phyloP scores from a whole-genome alignment of 2,329 filamentous ascomycete species.

The Stachybotrys chartarum region DNA sequence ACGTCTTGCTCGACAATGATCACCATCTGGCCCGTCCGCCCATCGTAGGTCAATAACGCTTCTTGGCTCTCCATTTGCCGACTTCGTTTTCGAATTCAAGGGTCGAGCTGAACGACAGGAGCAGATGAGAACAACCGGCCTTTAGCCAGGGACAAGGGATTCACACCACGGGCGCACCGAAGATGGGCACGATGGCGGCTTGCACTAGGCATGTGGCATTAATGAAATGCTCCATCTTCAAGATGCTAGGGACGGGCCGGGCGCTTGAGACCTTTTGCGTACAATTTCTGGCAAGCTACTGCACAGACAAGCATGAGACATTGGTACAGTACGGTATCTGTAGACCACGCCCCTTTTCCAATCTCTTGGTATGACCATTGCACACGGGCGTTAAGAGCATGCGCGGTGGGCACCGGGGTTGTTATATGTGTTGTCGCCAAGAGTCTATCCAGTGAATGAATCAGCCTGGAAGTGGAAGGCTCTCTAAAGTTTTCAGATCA shows the following conservation, averaged over 20 bases:
- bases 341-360: too few species aligned
- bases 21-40: neutral
- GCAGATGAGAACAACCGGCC: too few species aligned
- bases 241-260: constrained; percentile 20
- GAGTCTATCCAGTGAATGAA: too few species aligned
- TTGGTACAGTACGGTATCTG: neutral
- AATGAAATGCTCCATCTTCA: neutral
- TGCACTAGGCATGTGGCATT: neutral
- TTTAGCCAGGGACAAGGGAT: neutral
- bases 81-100: neutral
- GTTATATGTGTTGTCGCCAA: too few species aligned
- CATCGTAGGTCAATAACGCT: neutral
- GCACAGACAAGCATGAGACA: neutral
- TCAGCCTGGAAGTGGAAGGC: too few species aligned
- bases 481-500: too few species aligned
- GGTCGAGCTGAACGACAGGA: neutral
- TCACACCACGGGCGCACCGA: neutral
- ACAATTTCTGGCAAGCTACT: neutral
- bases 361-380: neutral
- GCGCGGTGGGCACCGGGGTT: too few species aligned
- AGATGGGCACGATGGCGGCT: neutral
- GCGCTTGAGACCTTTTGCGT: neutral
- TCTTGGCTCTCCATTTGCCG: neutral
- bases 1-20: constrained; percentile 15
- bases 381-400: neutral